Base-by-base conservation (phyloP, 306 rosid species). In the Hippophae gyantsensis region DNA sequence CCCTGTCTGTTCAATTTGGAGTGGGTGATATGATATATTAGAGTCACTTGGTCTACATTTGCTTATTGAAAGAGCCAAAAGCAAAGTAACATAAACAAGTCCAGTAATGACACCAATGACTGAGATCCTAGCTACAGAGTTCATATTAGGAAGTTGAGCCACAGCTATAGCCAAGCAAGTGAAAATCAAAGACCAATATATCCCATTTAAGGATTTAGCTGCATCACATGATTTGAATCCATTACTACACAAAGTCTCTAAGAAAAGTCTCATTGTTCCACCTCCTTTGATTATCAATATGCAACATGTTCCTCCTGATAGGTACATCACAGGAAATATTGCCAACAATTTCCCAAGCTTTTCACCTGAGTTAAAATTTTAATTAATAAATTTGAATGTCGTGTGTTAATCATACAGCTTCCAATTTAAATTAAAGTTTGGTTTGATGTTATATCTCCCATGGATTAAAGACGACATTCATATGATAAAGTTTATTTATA, bases 301-400 rank as follows among this genome's bases (percentile, higher is more conserved):
- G 57, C 79, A 87, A 48, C 96, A 84, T 8, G 94, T 65, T 6
- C 89, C 96, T 6, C 85, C 93, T 1, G 96, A 82, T 62, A 82
- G 69, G 52, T 88, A 80, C 81, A 82, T 77, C 53, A 83, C 58
- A 8, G 96, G 94, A 13, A 88, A 71, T 5, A 89, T 67, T 8
- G 76, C 76, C 10, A 85, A 25, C 56, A 85, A 13, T 60, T 78
- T 89, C 45, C 94, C 96, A 10, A 60, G 26, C 76, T 73, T 89
- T 58, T 67, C 84, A 23, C 96, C 96, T 84, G 72, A 27, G 57
- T 42, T 18, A 18, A 18, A 27, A 51, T 5, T 18, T 38, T 12
- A 3, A 50, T n/a, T 26, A 51, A 51, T 51, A 6, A 6, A 3
- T 12, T 2, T n/a, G 4, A 32, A 32, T 32, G 3, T 32, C 38